Evolutionary conservation across 805 yeast genomes (phyloP).

Genomic region (Metschnikowia matae): DNA sequence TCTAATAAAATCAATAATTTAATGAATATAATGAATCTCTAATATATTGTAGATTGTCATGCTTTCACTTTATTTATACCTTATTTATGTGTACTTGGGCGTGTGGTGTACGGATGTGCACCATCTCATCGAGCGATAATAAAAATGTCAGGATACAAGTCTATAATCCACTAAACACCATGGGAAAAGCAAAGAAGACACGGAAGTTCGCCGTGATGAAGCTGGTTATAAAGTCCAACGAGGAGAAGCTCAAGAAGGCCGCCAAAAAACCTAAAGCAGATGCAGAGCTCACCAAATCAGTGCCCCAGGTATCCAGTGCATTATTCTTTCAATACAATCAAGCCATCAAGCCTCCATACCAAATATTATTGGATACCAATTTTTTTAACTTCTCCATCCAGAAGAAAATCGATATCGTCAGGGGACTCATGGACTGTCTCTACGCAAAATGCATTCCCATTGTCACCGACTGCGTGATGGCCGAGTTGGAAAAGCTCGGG

Average conservation of each 20-base stretch:
- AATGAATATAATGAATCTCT: too few relatives aligned
- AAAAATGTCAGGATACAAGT: neutral
- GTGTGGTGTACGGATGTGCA: constrained; percentile 16
- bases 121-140: neutral
- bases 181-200: constrained; percentile 97
- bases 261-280: constrained; percentile 45
- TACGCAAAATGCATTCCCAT: constrained; percentile 94
- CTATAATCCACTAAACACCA: constrained; percentile 21
- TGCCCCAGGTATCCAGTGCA: constrained; percentile 94
- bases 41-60: too few relatives aligned
- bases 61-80: too few relatives aligned
- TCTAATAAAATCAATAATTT: too few relatives aligned
- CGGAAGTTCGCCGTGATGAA: constrained; percentile 94
- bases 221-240: constrained; percentile 72
- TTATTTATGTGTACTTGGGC: too few relatives aligned
- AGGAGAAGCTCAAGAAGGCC: constrained; percentile 41
- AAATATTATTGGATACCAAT: constrained; percentile 92
- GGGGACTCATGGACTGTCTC: constrained; percentile 94
- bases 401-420: constrained; percentile 89
- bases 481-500: constrained; percentile 94
- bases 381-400: constrained; percentile 95
- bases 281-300: constrained; percentile 52
- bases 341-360: constrained; percentile 97
- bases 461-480: constrained; percentile 96
- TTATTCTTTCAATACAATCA: constrained; percentile 90